Evolutionary conservation across 441 rosid genomes (phyloP).

Genomic region (Erodium moschatum): DNA sequence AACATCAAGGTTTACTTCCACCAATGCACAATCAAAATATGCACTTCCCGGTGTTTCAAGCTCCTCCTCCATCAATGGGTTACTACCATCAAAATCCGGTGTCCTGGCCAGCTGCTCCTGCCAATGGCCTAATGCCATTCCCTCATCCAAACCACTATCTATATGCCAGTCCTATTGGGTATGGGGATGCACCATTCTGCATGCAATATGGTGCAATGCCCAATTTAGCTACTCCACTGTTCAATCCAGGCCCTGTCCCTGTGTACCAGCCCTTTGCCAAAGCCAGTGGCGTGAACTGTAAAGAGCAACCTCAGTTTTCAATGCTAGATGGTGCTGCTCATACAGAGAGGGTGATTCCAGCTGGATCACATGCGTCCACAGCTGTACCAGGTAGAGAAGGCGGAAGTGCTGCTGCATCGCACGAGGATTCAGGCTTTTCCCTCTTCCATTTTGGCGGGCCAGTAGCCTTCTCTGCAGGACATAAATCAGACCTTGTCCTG

Average conservation of each 20-base stretch:
- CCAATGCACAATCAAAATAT: constrained; percentile 46
- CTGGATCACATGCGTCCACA: constrained; percentile 24
- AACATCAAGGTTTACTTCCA: constrained; percentile 42
- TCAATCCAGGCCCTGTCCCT: constrained; percentile 34
- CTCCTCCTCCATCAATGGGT: constrained; percentile 51
- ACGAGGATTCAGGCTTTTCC: constrained; percentile 50
- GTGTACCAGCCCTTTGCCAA: constrained; percentile 47
- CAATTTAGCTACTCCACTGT: constrained; percentile 43
- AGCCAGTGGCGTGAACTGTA: constrained; percentile 33
- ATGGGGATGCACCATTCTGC: constrained; percentile 50
- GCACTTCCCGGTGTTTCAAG: constrained; percentile 52
- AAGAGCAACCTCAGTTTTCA: constrained; percentile 32
- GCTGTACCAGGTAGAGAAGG: constrained; percentile 26
- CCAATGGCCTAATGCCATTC: constrained; percentile 52
- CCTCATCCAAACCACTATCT: constrained; percentile 54
- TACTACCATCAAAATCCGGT: constrained; percentile 79
- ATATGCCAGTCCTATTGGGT: constrained; percentile 51
- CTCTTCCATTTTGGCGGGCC: constrained; percentile 88
- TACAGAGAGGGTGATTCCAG: constrained; percentile 25
- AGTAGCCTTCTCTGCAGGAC: constrained; percentile 49
- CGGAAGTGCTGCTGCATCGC: constrained; percentile 26
- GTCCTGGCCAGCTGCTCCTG: constrained; percentile 64
- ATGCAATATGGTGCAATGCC: constrained; percentile 57
- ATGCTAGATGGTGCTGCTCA: constrained; percentile 31
- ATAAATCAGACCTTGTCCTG: constrained; percentile 32